Conservation (phyloP, 1,284 basidiomycete genomes). For the Violaceomyces palustris region DNA sequence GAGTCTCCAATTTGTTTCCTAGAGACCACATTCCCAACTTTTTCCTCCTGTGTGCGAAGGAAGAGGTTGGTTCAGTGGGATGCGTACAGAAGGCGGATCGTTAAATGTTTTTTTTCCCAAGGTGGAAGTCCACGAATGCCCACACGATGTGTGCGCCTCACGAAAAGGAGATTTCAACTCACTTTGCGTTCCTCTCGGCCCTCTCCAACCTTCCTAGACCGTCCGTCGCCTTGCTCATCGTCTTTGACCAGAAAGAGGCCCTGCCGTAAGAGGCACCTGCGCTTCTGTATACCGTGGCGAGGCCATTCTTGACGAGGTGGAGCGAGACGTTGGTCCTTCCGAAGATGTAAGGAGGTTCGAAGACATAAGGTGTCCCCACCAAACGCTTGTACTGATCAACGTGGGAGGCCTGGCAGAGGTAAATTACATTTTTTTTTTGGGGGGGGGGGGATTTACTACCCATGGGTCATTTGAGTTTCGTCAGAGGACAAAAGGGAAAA, state of each 20-base stretch:
- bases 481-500: too few species aligned
- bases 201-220: conserved; percentile 30
- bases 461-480: too few species aligned
- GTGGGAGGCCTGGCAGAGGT: conserved; percentile 31
- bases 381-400: conserved; percentile 50
- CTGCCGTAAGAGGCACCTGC: conserved; percentile 46
- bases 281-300: conserved; percentile 47
- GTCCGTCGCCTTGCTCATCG: conserved; percentile 27
- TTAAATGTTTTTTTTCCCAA: too few species aligned
- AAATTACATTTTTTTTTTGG: too few species aligned
- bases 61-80: background rate
- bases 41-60: conserved; percentile 4
- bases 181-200: conserved; percentile 35
- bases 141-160: background rate
- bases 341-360: conserved; percentile 40
- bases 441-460: too few species aligned
- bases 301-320: conserved; percentile 39
- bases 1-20: conserved; percentile 37
- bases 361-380: conserved; percentile 50
- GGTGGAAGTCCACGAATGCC: background rate
- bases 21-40: conserved; percentile 38
- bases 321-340: conserved; percentile 48
- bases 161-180: conserved; percentile 1
- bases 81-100: too few species aligned
- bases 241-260: conserved; percentile 31